phyloP scores from a whole-genome alignment of 1,284 basidiomycete species.

The Golubevia pallescens region DNA sequence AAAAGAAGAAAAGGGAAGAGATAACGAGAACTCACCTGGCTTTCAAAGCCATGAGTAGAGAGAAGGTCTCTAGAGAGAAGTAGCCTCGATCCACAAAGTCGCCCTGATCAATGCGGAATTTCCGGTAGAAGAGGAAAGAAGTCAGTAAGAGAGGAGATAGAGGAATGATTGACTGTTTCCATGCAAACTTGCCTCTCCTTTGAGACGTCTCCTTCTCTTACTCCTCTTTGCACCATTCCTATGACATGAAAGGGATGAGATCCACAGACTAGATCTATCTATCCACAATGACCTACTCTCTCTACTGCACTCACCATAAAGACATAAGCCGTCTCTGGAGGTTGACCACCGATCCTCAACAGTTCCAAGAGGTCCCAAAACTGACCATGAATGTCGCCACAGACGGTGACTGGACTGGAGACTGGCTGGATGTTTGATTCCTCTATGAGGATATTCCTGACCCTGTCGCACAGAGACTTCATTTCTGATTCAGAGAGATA shows the following conservation, averaged over 20 bases:
- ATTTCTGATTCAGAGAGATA: slow-evolving; percentile 90
- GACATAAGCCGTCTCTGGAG: slow-evolving; percentile 90
- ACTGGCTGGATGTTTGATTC: slow-evolving; percentile 96
- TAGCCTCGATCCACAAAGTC: slow-evolving; percentile 62
- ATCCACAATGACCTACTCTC: slow-evolving; percentile 1
- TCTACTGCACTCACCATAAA: slow-evolving; percentile 79
- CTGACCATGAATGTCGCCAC: slow-evolving; percentile 92
- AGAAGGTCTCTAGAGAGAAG: slow-evolving; percentile 57
- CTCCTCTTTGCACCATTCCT: too few relatives aligned
- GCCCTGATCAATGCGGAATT: too few relatives aligned
- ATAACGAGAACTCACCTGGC: slow-evolving; percentile 22
- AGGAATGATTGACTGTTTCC: too few relatives aligned
- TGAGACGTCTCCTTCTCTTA: too few relatives aligned
- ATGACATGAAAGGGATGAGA: too few relatives aligned
- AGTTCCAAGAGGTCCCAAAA: slow-evolving; percentile 95
- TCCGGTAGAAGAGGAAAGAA: too few relatives aligned
- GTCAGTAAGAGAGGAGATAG: too few relatives aligned
- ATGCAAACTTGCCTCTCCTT: too few relatives aligned
- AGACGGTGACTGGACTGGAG: slow-evolving; percentile 86
- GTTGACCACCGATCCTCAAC: slow-evolving; percentile 83
- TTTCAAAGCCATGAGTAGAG: slow-evolving; percentile 57
- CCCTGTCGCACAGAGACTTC: slow-evolving; percentile 84
- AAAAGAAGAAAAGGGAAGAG: neutral
- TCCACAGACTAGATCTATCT: too few relatives aligned
- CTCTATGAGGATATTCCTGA: slow-evolving; percentile 84